These are phyloP conservation scores for Mucor sp. DNA, from an alignment of 371 early-diverging fungal species.

Conservation along the genomic window DNA sequence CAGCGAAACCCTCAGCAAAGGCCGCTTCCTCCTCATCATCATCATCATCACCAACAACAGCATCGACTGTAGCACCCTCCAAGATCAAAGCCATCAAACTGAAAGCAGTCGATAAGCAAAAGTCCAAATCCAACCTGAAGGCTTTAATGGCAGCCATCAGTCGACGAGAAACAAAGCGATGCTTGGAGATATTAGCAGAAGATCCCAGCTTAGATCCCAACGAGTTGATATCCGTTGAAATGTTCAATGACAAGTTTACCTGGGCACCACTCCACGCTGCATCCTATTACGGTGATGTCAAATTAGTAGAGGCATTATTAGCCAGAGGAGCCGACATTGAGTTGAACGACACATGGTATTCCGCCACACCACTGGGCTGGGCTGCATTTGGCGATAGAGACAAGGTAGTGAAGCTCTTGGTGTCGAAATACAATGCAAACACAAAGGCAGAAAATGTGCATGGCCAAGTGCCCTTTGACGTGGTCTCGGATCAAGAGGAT, in stretches of 20 bases:
- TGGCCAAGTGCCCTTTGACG: constrained; percentile 74
- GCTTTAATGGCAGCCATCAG: constrained; percentile 35
- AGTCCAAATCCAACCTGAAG: constrained; percentile 9
- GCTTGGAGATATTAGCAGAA: constrained; percentile 33
- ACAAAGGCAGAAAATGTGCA: constrained; percentile 64
- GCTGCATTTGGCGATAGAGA: constrained; percentile 79
- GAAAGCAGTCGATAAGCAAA: constrained; percentile 41
- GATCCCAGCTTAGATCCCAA: constrained; percentile 52
- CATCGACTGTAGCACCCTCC: neutral
- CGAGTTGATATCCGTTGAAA: constrained; percentile 54
- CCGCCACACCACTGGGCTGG: constrained; percentile 88
- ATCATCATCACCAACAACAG: neutral
- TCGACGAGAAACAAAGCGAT: constrained; percentile 32
- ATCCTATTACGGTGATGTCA: constrained; percentile 75
- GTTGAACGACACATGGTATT: constrained; percentile 83
- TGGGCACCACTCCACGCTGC: constrained; percentile 93
- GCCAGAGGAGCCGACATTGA: constrained; percentile 81
- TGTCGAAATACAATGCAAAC: constrained; percentile 70
- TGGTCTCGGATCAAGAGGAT: constrained; percentile 65
- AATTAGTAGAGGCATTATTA: constrained; percentile 67
- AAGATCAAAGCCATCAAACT: constrained; percentile 46
- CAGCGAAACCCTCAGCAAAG: constrained; percentile 38
- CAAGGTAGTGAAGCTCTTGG: constrained; percentile 55
- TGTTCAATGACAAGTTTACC: constrained; percentile 71
- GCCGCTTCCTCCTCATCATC: constrained; percentile 15